Evolutionary conservation across 1,284 basidiomycete species (phyloP), one percentile per base, ranked within the genome.

Genomic region (Melampsora americana): DNA sequence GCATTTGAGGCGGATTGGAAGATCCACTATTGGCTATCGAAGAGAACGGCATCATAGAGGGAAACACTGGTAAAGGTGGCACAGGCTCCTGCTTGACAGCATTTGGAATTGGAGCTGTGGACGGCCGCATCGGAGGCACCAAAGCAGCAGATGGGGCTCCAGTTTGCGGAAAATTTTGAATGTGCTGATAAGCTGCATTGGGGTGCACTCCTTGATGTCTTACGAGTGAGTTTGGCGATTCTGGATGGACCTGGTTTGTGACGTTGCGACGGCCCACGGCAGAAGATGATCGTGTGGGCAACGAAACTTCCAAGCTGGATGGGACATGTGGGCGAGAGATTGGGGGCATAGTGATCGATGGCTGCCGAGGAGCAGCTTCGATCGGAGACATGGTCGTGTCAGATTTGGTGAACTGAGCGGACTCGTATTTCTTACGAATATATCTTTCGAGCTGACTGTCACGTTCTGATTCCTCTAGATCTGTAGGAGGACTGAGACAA

Each of bases 371-470:
- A 11, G n/a, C 28, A n/a, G 39, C n/a, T 50, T 20, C 20, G 23
- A 28, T 23, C 53, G 42, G 20, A n/a, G 56, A 23, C n/a, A 14
- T 64, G 23, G 59, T 4, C 28, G 60, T 30, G 18, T 35, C 60
- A 32, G 32, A 14, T 20, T 64, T 42, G 39, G 59, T 39, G 76
- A 77, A 1, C 59, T 12, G 53, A 20, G 69, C 66, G 65, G 78
- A 79, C 78, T 83, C 82, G 80, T 84, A 84, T 78, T 84, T 83
- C 66, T 78, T 77, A n/a, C 83, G 79, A 23, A 83, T 82, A 79
- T 80, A 83, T 69, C 79, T 79, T 66, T 83, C 83, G 23, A 83
- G 78, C 56, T 83, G 81, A 66, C 81, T 81, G 26, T 82, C 81
- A 16, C 81, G 77, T 60, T 83, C 82, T 66, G 80, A 80, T 77